These are phyloP conservation scores for Arabidopsis thaliana DNA, from an alignment of 345 rosid genomes.

Conservation along the genomic window TAIR10.1 NC_003074.8:6057501-6058000, in stretches of 20 bases:
- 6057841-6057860: slow-evolving; percentile 44
- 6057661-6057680: slow-evolving; percentile 70
- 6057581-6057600: slow-evolving; percentile 62
- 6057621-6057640: slow-evolving; percentile 47
- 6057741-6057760: slow-evolving; percentile 66
- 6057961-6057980: slow-evolving; percentile 77
- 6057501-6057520: background rate
- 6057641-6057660: slow-evolving; percentile 46
- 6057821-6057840: slow-evolving; percentile 62
- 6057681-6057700: slow-evolving; percentile 65
- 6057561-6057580: slow-evolving; percentile 88
- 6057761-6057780: slow-evolving; percentile 61
- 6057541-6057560: background rate
- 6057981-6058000: slow-evolving; percentile 87
- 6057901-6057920: slow-evolving; percentile 91
- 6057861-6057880: slow-evolving; percentile 41
- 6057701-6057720: slow-evolving; percentile 77
- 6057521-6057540: slow-evolving; percentile 14
- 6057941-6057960: slow-evolving; percentile 78
- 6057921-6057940: slow-evolving; percentile 81
- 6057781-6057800: slow-evolving; percentile 49
- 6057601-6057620: slow-evolving; percentile 46
- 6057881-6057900: slow-evolving; percentile 66
- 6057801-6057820: slow-evolving; percentile 51
- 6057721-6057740: slow-evolving; percentile 84